Base-by-base conservation (phyloP, 495 filamentous ascomycete genomes). In the Neurospora sp. region DNA sequence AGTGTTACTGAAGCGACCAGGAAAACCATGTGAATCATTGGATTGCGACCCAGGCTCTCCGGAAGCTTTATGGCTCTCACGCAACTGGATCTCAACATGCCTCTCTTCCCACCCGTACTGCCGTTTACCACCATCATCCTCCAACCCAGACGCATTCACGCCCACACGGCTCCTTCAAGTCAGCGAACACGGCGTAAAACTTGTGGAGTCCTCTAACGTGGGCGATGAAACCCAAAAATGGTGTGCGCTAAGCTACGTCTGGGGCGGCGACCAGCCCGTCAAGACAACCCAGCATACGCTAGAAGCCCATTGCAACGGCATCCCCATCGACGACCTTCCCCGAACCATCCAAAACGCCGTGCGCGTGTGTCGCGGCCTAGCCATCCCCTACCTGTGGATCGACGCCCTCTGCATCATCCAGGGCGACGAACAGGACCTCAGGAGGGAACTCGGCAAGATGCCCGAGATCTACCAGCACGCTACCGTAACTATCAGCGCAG, bases 401-500 rank as follows among this genome's bases (percentile, higher is more conserved):
- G 71, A 72, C 20, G 48, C 71, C 8, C 71, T 72, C 53, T 72
- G 71, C 38, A 72, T 72, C 41, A 68, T 72, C n/a, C 71, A 72
- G 18, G 71, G 37, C 3, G 48, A 68, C 6, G 35, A 38, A 8
- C 53, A 37, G 14, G 71, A 72, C 38, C 31, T 68, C 53, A 39
- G 39, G 18, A 20, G 39, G 22, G 71, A 72, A 35, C 39, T 68
- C 12, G n/a, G 14, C 39, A 61, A 18, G 18, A 72, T 72, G 71
- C 37, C 71, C 16, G 59, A 72, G 16, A 69, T 69, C 18, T 72
- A 72, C 38, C 53, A 35, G 12, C 12, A 69, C 59, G 72, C 69
- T 40, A 68, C 39, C 59, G 27, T 41, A 7, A 72, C 71, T 12
- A 68, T 72, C 59, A 69, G 53, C 27, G 59, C 71, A 39, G 71